Conservation (phyloP, 768 basidiomycete genomes). For the Amanita subjunquillea region DNA sequence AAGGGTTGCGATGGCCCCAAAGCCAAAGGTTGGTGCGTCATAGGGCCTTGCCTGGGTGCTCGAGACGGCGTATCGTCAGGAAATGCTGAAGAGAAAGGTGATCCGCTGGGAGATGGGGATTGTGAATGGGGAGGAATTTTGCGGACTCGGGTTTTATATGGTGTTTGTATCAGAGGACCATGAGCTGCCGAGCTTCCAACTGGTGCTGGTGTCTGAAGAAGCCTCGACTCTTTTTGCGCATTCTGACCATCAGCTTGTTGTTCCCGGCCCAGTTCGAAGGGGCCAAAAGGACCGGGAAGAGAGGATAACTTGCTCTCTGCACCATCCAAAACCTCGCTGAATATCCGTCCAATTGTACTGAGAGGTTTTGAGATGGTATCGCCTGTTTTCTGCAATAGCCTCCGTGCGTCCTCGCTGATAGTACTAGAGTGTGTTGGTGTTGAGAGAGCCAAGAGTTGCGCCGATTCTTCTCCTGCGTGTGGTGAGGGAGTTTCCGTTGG, state of each 20-base stretch:
- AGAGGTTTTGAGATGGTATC: conserved; percentile 87
- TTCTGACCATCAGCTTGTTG: conserved; percentile 6
- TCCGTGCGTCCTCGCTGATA: conserved; percentile 62
- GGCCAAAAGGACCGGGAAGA: conserved; percentile 61
- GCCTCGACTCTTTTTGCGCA: conserved; percentile 1
- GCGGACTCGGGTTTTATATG: conserved; percentile 67
- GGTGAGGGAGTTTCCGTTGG: conserved; percentile 20
- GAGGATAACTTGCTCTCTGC: conserved; percentile 55
- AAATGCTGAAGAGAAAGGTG: conserved; percentile 18
- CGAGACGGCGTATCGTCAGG: conserved; percentile 47
- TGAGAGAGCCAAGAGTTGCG: conserved; percentile 62
- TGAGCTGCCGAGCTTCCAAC: conserved; percentile 13
- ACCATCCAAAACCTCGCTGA: conserved; percentile 73
- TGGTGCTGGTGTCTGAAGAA: conserved; percentile 19
- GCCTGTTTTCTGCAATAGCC: conserved; percentile 82
- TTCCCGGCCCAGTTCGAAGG: conserved; percentile 48
- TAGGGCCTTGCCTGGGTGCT: conserved; percentile 19
- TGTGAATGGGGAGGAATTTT: conserved; percentile 35
- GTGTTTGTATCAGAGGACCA: conserved; percentile 41
- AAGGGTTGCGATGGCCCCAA: conserved; percentile 37
- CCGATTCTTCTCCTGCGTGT: conserved; percentile 84
- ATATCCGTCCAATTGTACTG: conserved; percentile 80
- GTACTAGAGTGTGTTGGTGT: conserved; percentile 43
- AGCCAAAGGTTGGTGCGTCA: conserved; percentile 37
- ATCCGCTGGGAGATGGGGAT: conserved; percentile 22